Evolutionary conservation across 768 basidiomycete genomes (phyloP), one percentile per base, ranked within the genome.

Genomic region (Amanita subjunquillea): DNA sequence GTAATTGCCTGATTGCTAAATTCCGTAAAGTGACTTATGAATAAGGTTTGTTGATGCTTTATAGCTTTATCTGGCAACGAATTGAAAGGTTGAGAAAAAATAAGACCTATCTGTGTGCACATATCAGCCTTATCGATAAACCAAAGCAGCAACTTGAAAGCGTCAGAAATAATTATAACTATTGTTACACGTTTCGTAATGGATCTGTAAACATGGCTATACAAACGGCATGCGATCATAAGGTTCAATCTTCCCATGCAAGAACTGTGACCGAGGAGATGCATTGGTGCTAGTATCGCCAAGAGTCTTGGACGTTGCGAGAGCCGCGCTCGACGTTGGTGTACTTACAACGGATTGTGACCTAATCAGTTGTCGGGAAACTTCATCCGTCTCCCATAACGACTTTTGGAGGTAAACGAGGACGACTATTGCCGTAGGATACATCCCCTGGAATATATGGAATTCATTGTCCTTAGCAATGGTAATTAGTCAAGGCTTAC

Each of bases 401-500:
- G 49, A 50, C 20, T 27, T 50, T n/a, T 50, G 39, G 6, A 50
- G 37, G 17, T 50, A 25, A 25, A 50, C 49, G 25, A 50, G 49
- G 15, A 50, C 49, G 6, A 50, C 49, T 5, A 50, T 37, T 7
- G 38, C 49, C 5, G 49, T 50, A 20, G 49, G 49, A 27, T 50
- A 50, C 49, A 50, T 50, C 17, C 49, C 49, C 49, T 50, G 29
- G 4, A 25, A 29, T 17, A 20, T 36, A 34, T 48, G 30, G 36
- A 15, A 27, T 25, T 27, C 37, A 10, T 40, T 36, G 27, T 27
- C 4, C 27, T 27, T 10, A 12, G 25, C 13, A 29, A 41, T 40
- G 23, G 15, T 5, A 12, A 40, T 27, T 15, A 30, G 6, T 15
- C 38, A 40, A 20, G 4, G 57, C 59, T 32, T 48, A 62, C 61